phyloP scores from a whole-genome alignment of 495 filamentous ascomycete genomes.

The Penicillium canescens region DNA sequence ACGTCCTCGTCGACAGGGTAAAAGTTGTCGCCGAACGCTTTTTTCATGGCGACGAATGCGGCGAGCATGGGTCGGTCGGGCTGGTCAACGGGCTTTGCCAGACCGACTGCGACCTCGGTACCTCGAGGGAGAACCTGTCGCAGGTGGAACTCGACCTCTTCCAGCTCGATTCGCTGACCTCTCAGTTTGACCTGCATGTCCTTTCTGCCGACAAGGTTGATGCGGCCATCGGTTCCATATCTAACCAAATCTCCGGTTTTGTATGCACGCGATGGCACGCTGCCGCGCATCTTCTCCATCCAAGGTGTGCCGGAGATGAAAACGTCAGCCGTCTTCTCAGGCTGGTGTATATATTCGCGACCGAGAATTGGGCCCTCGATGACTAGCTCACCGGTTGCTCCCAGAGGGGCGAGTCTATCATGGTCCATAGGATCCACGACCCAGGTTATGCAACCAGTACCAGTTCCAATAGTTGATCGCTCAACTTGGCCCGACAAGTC shows the following conservation, averaged over 20 bases:
- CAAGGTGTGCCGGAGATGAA: conserved; percentile 26
- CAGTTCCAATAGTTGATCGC: conserved; percentile 13
- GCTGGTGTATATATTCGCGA: conserved; percentile 39
- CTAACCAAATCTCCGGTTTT: conserved; percentile 22
- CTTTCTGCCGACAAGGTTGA: conserved; percentile 21
- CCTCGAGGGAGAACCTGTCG: conserved; percentile 5
- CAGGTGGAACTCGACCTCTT: conserved; percentile 35
- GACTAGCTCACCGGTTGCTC: conserved; percentile 45
- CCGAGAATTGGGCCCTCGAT: conserved; percentile 44
- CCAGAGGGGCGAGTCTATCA: conserved; percentile 32
- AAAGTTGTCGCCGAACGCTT: background rate
- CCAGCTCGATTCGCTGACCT: conserved; percentile 41
- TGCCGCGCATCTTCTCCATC: background rate
- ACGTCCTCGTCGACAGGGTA: background rate
- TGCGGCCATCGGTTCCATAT: background rate
- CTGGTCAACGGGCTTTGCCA: background rate
- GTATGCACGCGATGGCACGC: conserved; percentile 1
- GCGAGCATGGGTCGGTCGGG: background rate
- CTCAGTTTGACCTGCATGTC: conserved; percentile 46
- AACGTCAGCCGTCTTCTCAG: conserved; percentile 24
- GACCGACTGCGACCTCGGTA: conserved; percentile 7
- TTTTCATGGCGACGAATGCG: background rate
- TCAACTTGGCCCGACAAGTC: conserved; percentile 13
- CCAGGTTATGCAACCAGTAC: conserved; percentile 25
- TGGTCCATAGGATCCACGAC: conserved; percentile 33